Conservation (phyloP, 148 eudicot genomes). For the Rhododendron molle region DNA sequence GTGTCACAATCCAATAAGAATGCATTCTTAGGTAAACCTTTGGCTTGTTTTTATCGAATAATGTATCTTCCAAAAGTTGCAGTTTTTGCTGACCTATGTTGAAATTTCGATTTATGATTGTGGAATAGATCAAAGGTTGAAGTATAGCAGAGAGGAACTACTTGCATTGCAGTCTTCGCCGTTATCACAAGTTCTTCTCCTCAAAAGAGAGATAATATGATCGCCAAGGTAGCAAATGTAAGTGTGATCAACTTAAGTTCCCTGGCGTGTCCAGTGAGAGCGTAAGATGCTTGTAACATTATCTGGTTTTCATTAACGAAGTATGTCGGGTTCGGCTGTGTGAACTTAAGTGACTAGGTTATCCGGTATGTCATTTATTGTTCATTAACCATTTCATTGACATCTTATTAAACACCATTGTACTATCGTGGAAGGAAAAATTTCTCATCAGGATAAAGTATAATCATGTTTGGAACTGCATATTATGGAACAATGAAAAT, state of each 20-base stretch:
- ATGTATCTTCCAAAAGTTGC: not conserved
- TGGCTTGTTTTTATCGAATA: not conserved
- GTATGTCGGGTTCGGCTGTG: not conserved
- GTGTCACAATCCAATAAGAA: conserved; percentile 27
- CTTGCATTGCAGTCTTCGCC: conserved; percentile 57
- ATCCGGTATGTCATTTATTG: not conserved
- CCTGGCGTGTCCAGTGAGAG: not conserved
- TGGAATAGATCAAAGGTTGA: conserved; percentile 76
- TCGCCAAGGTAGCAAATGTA: not conserved
- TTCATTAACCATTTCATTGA: not conserved
- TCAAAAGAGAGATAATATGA: conserved; percentile 13
- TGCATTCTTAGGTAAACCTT: conserved; percentile 41
- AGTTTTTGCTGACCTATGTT: not conserved
- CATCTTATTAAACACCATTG: too few relatives aligned
- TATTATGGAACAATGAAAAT: not conserved
- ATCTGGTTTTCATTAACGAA: not conserved
- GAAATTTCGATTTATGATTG: conserved; percentile 2
- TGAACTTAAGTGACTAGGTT: not conserved
- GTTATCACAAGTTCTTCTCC: conserved; percentile 23
- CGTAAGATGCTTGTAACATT: not conserved
- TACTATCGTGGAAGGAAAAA: not conserved
- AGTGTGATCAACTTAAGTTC: not conserved
- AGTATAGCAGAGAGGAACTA: conserved; percentile 74
- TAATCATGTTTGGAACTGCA: not conserved
- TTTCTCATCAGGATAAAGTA: not conserved